phyloP scores from a whole-genome alignment of 192 early-diverging fungal genomes.

The Umbelopsis vinacea region DNA sequence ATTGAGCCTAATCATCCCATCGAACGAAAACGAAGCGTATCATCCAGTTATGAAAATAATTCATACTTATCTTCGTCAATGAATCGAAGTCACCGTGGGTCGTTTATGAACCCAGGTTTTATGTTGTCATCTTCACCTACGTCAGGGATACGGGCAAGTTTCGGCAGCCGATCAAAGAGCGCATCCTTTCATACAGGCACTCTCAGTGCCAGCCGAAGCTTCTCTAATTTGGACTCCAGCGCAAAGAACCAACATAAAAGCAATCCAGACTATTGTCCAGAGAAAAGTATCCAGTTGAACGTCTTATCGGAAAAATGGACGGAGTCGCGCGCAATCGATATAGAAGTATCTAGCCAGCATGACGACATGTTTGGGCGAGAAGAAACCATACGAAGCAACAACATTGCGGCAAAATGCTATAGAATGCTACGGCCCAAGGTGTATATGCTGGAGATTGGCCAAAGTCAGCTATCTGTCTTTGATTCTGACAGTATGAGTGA shows the following conservation, averaged over 20 bases:
- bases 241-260: neutral
- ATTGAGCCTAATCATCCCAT: neutral
- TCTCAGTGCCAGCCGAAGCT: neutral
- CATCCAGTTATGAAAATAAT: neutral
- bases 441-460: neutral
- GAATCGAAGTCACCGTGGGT: slow-evolving; percentile 1
- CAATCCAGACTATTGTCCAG: neutral
- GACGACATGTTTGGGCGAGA: neutral
- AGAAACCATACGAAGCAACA: neutral
- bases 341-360: neutral
- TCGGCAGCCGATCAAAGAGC: slow-evolving; percentile 4
- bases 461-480: neutral
- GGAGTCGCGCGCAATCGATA: neutral
- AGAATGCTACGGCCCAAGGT: neutral
- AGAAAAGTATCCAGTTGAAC: slow-evolving; percentile 2
- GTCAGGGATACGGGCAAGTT: neutral
- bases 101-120: slow-evolving; percentile 1
- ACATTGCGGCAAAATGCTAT: slow-evolving; percentile 10
- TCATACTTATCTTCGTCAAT: slow-evolving; percentile 9
- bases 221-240: neutral
- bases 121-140: slow-evolving; percentile 13
- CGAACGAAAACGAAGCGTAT: neutral
- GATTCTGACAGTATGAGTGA: neutral
- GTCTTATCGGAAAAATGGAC: slow-evolving; percentile 1
- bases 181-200: neutral